Evolutionary conservation across 2,329 filamentous ascomycete species (phyloP).

Genomic region (Aspergillus carbonarius): DNA sequence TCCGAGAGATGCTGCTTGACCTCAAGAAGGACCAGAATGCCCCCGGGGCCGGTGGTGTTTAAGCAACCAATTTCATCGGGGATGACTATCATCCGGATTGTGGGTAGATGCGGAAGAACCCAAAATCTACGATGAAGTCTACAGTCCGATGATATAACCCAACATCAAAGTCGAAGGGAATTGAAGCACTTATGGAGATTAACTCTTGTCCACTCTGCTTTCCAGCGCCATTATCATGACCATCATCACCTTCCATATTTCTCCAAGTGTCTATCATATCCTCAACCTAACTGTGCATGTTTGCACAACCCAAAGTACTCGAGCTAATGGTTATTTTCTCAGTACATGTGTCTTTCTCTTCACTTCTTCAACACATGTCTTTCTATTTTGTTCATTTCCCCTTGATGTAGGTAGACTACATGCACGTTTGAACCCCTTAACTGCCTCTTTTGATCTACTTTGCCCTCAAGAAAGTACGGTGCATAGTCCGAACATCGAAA

Average conservation of each 20-base stretch:
- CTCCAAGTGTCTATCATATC: slow-evolving; percentile 8
- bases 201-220: slow-evolving; percentile 6
- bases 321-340: neutral
- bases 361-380: slow-evolving; percentile 16
- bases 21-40: slow-evolving; percentile 91
- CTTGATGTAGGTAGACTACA: slow-evolving; percentile 24
- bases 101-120: neutral
- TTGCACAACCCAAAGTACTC: neutral
- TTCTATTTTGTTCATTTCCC: slow-evolving; percentile 17
- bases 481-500: neutral
- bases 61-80: slow-evolving; percentile 9
- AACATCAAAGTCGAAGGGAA: neutral
- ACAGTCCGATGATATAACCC: neutral
- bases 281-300: neutral
- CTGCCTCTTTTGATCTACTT: neutral
- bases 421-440: slow-evolving; percentile 6
- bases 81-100: neutral
- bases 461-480: neutral
- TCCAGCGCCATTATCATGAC: slow-evolving; percentile 14
- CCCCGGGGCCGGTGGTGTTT: slow-evolving; percentile 57
- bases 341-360: slow-evolving; percentile 1
- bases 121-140: neutral
- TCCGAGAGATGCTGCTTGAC: slow-evolving; percentile 83
- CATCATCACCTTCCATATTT: slow-evolving; percentile 1
- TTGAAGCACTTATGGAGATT: slow-evolving; percentile 7